Conservation (phyloP, 768 basidiomycete genomes). For the Amanita jacksonii region DNA sequence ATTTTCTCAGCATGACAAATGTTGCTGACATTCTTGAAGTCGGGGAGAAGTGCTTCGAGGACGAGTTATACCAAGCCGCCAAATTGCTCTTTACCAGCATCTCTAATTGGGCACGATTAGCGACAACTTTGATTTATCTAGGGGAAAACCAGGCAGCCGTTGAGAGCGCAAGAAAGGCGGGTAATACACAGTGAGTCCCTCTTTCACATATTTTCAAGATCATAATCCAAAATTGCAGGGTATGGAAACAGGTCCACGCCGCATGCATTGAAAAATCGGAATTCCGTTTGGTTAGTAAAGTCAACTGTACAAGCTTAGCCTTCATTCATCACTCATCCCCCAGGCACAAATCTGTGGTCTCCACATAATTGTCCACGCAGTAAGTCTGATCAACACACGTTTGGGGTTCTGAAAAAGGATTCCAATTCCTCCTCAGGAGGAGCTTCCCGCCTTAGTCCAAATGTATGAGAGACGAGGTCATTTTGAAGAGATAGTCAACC, state of each 20-base stretch:
- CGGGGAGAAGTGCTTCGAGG: conserved; percentile 99
- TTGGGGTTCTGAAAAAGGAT: conserved; percentile 14
- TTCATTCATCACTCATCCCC: background rate
- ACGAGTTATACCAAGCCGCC: conserved; percentile 94
- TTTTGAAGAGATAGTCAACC: conserved; percentile 87
- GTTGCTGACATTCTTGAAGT: conserved; percentile 95
- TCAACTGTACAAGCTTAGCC: conserved; percentile 3
- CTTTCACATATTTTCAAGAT: background rate
- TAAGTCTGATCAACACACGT: conserved; percentile 19
- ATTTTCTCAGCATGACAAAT: conserved; percentile 97
- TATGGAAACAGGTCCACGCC: conserved; percentile 99
- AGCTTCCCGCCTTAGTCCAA: conserved; percentile 61
- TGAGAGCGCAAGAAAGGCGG: conserved; percentile 98
- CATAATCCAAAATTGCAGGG: conserved; percentile 35
- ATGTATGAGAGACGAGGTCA: conserved; percentile 87
- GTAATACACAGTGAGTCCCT: conserved; percentile 83
- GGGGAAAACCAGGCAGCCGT: conserved; percentile 98
- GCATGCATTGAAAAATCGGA: conserved; percentile 97
- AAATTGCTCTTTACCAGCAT: conserved; percentile 95
- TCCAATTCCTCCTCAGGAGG: conserved; percentile 60
- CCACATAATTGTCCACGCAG: conserved; percentile 91
- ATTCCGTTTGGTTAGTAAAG: conserved; percentile 66
- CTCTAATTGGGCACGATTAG: conserved; percentile 97
- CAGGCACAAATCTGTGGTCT: conserved; percentile 98
- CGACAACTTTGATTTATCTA: conserved; percentile 96